Conservation (phyloP, 106 monocot genomes). For the Dioscorea alata region DNA sequence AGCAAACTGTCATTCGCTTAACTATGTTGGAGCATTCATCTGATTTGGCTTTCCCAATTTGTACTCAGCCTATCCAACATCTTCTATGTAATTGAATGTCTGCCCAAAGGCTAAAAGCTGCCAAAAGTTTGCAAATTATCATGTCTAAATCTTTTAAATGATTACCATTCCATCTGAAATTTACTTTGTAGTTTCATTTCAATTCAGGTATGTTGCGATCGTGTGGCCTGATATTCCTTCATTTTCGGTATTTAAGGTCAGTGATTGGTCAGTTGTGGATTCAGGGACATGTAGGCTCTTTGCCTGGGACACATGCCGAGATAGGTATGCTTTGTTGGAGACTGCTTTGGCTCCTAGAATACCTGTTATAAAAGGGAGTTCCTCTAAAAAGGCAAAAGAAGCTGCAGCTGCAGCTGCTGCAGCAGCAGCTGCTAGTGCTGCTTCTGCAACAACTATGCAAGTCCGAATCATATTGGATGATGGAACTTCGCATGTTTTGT, state of each 20-base stretch:
- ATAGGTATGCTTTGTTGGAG: conserved; percentile 90
- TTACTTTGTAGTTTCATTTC: conserved; percentile 1
- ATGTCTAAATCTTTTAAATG: no score
- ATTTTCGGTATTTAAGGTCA: conserved; percentile 79
- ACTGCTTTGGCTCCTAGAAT: conserved; percentile 76
- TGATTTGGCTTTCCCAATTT: no score
- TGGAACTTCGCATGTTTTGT: conserved; percentile 86
- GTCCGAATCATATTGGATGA: conserved; percentile 95
- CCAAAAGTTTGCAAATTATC: no score
- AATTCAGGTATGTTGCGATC: conserved; percentile 73
- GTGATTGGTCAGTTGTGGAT: conserved; percentile 95
- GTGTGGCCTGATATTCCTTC: conserved; percentile 99
- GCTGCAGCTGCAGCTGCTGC: conserved; percentile 92
- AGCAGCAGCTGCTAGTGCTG: conserved; percentile 85
- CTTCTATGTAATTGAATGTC: no score
- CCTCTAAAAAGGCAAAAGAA: conserved; percentile 95
- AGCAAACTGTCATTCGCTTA: no score
- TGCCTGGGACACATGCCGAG: conserved; percentile 99
- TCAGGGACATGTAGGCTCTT: conserved; percentile 93
- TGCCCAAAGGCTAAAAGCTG: no score
- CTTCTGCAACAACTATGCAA: conserved; percentile 91
- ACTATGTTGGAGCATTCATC: no score
- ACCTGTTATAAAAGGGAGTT: conserved; percentile 76
- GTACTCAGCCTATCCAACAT: no score
- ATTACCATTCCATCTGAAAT: no score